A percentile compares a stretch with the other conserved stretches of the same genome.
Evolutionary conservation across 352 stramenopile genomes (phyloP).

Genomic region (Lagenidium giganteum): DNA sequence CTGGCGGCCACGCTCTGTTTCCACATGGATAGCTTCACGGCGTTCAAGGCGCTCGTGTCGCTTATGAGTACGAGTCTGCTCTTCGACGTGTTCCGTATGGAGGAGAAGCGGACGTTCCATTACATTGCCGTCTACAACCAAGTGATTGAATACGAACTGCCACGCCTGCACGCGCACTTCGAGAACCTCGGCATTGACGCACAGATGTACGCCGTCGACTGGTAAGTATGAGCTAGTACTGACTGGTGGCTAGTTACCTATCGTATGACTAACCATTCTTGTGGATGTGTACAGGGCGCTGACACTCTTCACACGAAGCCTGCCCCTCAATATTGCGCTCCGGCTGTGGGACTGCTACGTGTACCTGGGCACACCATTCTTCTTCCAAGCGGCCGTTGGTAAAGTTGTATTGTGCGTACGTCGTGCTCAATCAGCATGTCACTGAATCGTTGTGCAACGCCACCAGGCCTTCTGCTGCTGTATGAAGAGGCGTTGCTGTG

Average conservation of each 20-base stretch:
- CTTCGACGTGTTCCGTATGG: conserved; percentile 87
- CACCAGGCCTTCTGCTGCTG: conserved; percentile 54
- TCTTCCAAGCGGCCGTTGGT: conserved; percentile 86
- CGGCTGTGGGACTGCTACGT: conserved; percentile 85
- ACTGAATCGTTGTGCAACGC: not conserved
- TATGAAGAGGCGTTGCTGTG: conserved; percentile 63
- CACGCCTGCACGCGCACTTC: conserved; percentile 55
- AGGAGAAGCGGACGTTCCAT: conserved; percentile 81
- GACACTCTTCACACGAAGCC: conserved; percentile 73
- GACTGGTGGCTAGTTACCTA: not conserved
- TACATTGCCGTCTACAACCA: conserved; percentile 77
- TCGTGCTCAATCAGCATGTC: not conserved
- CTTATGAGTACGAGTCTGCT: conserved; percentile 80
- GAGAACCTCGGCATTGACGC: conserved; percentile 68
- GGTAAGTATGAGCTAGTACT: conserved; percentile 52
- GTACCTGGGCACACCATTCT: conserved; percentile 71
- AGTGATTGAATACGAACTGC: conserved; percentile 79
- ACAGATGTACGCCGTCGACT: conserved; percentile 86
- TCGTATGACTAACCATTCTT: not conserved
- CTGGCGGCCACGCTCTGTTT: conserved; percentile 79
- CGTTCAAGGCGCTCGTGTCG: conserved; percentile 78
- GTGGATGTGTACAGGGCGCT: conserved; percentile 36
- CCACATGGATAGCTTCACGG: conserved; percentile 86
- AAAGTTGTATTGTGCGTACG: not conserved
- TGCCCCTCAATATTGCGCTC: conserved; percentile 67